phyloP scores from a whole-genome alignment of 805 yeast genomes.

The Priceomyces fermenticarens region DNA sequence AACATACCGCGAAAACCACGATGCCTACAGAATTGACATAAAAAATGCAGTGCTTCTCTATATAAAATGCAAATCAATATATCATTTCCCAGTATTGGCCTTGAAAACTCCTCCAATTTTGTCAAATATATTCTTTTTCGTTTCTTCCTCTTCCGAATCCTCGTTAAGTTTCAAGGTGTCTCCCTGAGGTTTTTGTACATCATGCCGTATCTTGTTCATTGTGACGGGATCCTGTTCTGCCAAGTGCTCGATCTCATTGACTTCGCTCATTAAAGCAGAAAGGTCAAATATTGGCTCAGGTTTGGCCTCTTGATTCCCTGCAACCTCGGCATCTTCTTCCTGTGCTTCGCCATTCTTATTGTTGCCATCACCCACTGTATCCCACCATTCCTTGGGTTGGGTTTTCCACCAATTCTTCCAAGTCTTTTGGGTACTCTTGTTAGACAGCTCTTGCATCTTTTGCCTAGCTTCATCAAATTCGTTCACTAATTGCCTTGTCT shows the following conservation, averaged over 20 bases:
- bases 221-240: constrained; percentile 19
- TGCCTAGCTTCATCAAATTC: constrained; percentile 87
- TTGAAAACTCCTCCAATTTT: constrained; percentile 1
- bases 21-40: too few species aligned
- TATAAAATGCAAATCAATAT: too few species aligned
- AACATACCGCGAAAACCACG: too few species aligned
- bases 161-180: constrained; percentile 13
- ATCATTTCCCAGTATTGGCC: too few species aligned
- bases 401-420: constrained; percentile 52
- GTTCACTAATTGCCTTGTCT: constrained; percentile 74
- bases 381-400: constrained; percentile 59
- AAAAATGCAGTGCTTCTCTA: too few species aligned
- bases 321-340: constrained; percentile 3
- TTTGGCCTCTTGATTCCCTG: constrained; percentile 3
- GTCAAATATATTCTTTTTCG: constrained; percentile 2
- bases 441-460: constrained; percentile 45
- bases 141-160: constrained; percentile 16
- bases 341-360: constrained; percentile 15
- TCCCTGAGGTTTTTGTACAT: constrained; percentile 10
- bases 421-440: constrained; percentile 29
- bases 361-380: constrained; percentile 33
- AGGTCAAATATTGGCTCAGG: constrained; percentile 40
- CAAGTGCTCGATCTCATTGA: constrained; percentile 40
- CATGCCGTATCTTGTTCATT: constrained; percentile 13
- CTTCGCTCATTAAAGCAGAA: constrained; percentile 41